A percentile compares a stretch with the other conserved stretches of the same genome.
phyloP scores from a whole-genome alignment of 768 basidiomycete genomes.

The Candolleomyces aberdarensis region DNA sequence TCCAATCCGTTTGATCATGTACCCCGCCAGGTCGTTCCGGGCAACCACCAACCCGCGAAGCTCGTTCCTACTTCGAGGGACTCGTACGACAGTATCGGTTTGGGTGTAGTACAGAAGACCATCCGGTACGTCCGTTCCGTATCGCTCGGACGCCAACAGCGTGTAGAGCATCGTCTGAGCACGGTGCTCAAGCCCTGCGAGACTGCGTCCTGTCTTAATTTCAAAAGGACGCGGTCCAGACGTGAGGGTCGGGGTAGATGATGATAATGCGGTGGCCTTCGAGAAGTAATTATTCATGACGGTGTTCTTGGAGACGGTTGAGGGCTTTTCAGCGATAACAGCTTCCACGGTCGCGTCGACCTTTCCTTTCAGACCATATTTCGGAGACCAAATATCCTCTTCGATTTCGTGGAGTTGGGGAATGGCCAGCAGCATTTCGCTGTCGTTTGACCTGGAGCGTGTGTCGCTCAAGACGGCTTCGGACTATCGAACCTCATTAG shows the following conservation, averaged over 20 bases:
- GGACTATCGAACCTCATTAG: constrained; percentile 35
- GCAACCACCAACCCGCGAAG: constrained; percentile 76
- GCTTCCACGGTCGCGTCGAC: constrained; percentile 86
- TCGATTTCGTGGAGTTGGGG: constrained; percentile 80
- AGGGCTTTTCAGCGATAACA: constrained; percentile 48
- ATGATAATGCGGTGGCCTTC: neutral
- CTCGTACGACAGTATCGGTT: constrained; percentile 75
- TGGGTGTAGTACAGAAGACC: constrained; percentile 96
- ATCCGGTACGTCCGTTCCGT: constrained; percentile 72
- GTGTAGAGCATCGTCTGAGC: constrained; percentile 99
- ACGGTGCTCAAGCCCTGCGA: constrained; percentile 83
- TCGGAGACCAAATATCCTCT: constrained; percentile 97
- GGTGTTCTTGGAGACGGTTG: constrained; percentile 6
- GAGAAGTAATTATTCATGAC: constrained; percentile 16
- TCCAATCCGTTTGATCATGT: constrained; percentile 55
- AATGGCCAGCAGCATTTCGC: constrained; percentile 64
- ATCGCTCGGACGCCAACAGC: constrained; percentile 86
- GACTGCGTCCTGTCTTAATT: constrained; percentile 88
- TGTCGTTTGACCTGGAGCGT: constrained; percentile 45
- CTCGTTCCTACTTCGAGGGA: constrained; percentile 79
- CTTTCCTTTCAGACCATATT: constrained; percentile 93
- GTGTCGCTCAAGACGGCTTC: constrained; percentile 68
- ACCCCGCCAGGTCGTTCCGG: constrained; percentile 82
- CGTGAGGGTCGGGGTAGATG: constrained; percentile 14
- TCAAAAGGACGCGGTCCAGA: constrained; percentile 75